Percentiles rank a stretch among this genome's conserved stretches.
These are phyloP conservation scores for Tieghemostelium lacteum DNA, from an alignment of 78 protist genomes.

Conservation along the genomic window DNA sequence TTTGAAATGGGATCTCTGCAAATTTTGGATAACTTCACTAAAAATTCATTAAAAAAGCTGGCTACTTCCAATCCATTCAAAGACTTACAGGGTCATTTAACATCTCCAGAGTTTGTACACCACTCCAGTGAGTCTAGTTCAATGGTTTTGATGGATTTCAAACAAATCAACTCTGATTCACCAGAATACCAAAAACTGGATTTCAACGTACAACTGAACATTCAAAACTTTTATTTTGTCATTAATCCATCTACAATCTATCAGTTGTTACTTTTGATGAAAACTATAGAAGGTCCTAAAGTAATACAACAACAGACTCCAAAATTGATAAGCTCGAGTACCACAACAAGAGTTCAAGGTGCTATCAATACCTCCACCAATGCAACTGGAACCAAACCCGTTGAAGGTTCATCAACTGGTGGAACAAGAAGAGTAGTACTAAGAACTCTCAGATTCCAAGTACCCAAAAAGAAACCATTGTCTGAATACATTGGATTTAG, in stretches of 20 bases:
- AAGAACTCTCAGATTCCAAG: conserved; percentile 13
- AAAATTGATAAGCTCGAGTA: background rate
- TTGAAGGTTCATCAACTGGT: background rate
- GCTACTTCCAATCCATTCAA: conserved; percentile 54
- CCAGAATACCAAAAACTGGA: conserved; percentile 60
- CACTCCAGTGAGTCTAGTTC: background rate
- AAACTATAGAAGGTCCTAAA: conserved; percentile 16
- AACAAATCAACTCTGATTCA: conserved; percentile 30
- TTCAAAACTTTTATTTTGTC: conserved; percentile 51
- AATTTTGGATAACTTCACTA: conserved; percentile 49
- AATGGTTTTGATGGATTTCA: conserved; percentile 43
- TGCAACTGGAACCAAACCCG: background rate
- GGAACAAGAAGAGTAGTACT: conserved; percentile 5
- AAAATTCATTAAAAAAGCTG: conserved; percentile 39
- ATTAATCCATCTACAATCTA: conserved; percentile 65
- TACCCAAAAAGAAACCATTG: conserved; percentile 35
- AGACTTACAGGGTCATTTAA: background rate
- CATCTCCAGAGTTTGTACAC: conserved; percentile 16
- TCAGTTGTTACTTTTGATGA: conserved; percentile 30
- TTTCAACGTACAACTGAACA: conserved; percentile 13
- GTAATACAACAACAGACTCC: background rate
- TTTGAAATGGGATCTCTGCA: conserved; percentile 18
- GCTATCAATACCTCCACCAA: background rate
- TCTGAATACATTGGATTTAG: conserved; percentile 13
- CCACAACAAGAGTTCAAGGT: background rate